Conservation (phyloP, 192 early-diverging fungal genomes). For the Coemansia sp. region DNA sequence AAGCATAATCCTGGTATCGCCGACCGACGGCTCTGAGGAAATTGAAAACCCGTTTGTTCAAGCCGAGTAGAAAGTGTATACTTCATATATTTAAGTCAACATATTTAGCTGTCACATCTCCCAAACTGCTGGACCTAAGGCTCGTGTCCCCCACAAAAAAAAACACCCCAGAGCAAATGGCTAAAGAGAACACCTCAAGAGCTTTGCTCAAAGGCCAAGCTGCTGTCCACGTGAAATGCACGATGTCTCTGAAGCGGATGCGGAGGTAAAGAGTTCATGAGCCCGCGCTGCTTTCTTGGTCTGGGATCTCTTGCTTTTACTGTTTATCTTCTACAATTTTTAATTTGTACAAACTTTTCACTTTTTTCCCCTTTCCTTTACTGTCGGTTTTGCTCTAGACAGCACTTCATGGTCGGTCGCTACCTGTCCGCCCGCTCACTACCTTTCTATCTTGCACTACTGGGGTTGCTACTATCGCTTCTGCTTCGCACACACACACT, state of each 20-base stretch:
- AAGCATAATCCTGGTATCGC: constrained; percentile 86
- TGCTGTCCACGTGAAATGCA: background rate
- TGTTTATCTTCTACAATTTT: background rate
- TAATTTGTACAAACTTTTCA: background rate
- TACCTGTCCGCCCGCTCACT: background rate
- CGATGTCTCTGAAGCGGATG: background rate
- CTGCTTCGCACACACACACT: background rate
- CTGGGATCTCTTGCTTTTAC: background rate
- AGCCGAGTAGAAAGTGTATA: constrained; percentile 19
- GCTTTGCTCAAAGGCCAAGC: too few relatives aligned
- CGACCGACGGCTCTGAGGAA: constrained; percentile 84
- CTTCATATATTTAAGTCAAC: background rate
- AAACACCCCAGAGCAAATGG: background rate
- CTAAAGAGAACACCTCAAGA: background rate
- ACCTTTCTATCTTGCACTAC: background rate
- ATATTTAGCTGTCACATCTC: background rate
- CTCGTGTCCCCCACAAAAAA: background rate
- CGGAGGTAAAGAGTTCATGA: background rate
- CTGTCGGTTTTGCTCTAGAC: background rate
- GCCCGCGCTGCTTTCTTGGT: background rate
- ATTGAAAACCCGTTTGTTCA: constrained; percentile 88
- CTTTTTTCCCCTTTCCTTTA: background rate
- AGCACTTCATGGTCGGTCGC: constrained; percentile 2
- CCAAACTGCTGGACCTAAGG: background rate
- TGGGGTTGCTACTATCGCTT: background rate